Evolutionary conservation across 1,139 yeast species (phyloP), one percentile per base, ranked within the genome.

Genomic region (Lodderomyces theae): DNA sequence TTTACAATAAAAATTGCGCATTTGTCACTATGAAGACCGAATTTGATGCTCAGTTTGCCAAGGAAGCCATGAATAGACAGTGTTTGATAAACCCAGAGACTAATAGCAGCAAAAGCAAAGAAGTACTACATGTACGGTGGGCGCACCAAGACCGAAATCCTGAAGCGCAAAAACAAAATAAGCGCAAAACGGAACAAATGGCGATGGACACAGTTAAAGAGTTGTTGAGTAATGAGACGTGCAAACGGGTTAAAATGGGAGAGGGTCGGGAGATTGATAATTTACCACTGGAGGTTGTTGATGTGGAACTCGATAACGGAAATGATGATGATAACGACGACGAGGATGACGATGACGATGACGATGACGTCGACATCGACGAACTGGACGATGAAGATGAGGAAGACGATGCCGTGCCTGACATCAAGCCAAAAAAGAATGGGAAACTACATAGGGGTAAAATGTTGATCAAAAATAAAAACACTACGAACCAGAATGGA

Each of bases 131-230:
- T 47, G 78, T 90, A 2, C 74, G 89, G 47, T 92, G 97, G 97
- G 96, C 97, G 0, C 81, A 79, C 43, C 92, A 84, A 42, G 96
- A 87, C 57, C 95, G 95, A 0, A 84, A 82, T 52, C 94, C 94
- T 0, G 68, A 65, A 3, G 85, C 92, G 0, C 74, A 76, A 50
- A 65, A 65, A 37, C 65, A 80, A 41, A 24, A 13, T 15, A 64
- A 74, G 53, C 60, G 69, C 33, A 53, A 61, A 31, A 38, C 62
- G 40, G 74, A 71, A 43, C 66, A 66, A 29, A 41, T 52, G 35
- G 69, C 75, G 1, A 42, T 62, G 34, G 57, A 61, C 13, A 65
- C 72, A 0, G 70, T 70, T 1, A 55, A 54, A 36, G 50, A 54
- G 6, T 49, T 72, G 25, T 50, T 72, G 35, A 48, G 49, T 29